Evolutionary conservation across 495 filamentous ascomycete species (phyloP).

Genomic region (Talaromyces nanjingensis): DNA sequence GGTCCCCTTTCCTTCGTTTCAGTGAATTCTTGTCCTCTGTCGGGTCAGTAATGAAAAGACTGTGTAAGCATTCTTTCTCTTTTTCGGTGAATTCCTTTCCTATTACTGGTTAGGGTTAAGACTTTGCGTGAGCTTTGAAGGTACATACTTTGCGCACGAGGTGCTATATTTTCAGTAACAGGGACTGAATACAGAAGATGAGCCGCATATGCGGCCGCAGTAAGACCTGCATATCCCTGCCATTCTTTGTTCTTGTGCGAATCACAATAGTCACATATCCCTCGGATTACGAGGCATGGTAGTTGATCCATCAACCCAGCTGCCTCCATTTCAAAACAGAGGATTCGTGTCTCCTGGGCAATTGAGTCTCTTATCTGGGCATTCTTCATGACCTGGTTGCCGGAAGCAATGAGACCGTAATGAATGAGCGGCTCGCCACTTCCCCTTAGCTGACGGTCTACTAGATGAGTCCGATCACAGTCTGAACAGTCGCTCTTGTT

Average conservation of each 20-base stretch:
- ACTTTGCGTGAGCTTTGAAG: background rate
- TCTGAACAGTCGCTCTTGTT: constrained; percentile 3
- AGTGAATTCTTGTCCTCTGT: background rate
- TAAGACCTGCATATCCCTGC: constrained; percentile 20
- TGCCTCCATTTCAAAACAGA: constrained; percentile 27
- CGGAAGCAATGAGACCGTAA: constrained; percentile 32
- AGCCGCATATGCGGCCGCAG: constrained; percentile 17
- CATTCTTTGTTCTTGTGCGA: constrained; percentile 22
- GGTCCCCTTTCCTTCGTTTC: constrained; percentile 16
- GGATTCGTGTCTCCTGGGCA: constrained; percentile 9
- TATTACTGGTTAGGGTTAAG: background rate
- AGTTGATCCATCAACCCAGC: constrained; percentile 24
- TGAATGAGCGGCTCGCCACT: constrained; percentile 12
- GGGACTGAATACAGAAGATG: constrained; percentile 11
- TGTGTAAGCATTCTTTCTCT: constrained; percentile 8
- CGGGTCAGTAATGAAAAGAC: constrained; percentile 8
- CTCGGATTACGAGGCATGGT: constrained; percentile 18
- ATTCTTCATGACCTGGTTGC: constrained; percentile 27
- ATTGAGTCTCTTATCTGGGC: constrained; percentile 19
- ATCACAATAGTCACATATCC: constrained; percentile 24
- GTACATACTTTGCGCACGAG: background rate
- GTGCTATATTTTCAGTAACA: background rate
- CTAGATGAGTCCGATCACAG: constrained; percentile 10
- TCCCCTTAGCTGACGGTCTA: constrained; percentile 1
- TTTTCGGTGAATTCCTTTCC: background rate